Evolutionary conservation across 2,329 filamentous ascomycete species (phyloP).

Genomic region (Aspergillus tanneri): DNA sequence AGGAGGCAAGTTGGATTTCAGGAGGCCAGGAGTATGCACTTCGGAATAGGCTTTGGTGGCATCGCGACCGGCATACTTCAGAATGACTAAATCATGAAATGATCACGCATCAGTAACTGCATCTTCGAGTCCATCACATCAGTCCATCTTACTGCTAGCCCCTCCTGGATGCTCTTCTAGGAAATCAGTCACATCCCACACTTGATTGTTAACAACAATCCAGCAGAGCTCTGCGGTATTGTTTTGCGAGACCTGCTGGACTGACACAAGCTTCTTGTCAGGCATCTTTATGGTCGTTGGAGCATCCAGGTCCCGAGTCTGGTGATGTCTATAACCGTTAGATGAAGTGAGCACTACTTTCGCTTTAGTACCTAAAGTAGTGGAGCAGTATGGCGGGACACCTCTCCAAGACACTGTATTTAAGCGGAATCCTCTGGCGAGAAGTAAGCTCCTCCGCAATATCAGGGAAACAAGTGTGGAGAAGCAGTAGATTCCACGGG

Average conservation of each 20-base stretch:
- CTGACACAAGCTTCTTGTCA: constrained; percentile 37
- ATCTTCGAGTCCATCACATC: neutral
- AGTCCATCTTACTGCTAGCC: constrained; percentile 46
- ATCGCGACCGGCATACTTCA: constrained; percentile 48
- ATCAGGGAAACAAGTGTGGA: neutral
- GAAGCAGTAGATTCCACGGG: neutral
- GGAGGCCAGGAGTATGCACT: constrained; percentile 49
- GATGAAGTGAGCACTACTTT: no score
- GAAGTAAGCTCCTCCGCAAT: neutral
- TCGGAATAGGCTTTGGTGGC: constrained; percentile 48
- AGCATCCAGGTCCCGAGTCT: no score
- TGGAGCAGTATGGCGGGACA: no score
- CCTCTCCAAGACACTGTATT: no score
- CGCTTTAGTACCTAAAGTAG: no score
- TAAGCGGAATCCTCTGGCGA: no score
- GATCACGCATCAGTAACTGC: neutral
- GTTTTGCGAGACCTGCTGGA: constrained; percentile 50
- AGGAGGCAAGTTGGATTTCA: constrained; percentile 43
- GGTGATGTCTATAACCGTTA: no score
- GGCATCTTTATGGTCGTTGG: constrained; percentile 26
- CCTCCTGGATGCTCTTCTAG: constrained; percentile 64
- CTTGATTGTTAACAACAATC: constrained; percentile 66
- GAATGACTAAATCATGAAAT: constrained; percentile 36
- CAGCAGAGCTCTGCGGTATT: constrained; percentile 56
- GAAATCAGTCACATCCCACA: constrained; percentile 68